phyloP scores from a whole-genome alignment of 768 basidiomycete genomes.

The Leucogyrophana mollusca region DNA sequence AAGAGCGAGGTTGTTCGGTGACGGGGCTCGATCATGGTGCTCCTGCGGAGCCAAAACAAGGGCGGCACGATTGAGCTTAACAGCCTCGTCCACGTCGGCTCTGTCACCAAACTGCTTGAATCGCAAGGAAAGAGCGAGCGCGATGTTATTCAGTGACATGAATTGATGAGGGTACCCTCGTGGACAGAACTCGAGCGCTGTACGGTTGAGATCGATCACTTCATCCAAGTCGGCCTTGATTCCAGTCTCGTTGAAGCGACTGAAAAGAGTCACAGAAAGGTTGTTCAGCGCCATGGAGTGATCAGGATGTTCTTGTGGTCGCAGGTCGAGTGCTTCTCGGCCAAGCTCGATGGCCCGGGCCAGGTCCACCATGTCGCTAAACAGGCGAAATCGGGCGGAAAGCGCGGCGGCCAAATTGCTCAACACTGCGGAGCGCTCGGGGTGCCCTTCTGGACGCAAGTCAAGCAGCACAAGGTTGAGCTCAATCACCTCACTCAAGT shows the following conservation, averaged over 20 bases:
- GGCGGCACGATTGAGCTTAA: too few species aligned
- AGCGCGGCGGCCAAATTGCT: constrained; percentile 18
- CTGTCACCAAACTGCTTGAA: neutral
- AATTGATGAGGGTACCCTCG: constrained; percentile 10
- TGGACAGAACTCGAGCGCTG: constrained; percentile 14
- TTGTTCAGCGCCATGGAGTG: constrained; percentile 6
- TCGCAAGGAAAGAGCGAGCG: constrained; percentile 6
- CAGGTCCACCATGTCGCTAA: constrained; percentile 10
- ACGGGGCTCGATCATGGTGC: too few species aligned
- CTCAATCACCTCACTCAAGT: constrained; percentile 25
- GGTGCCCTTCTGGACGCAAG: constrained; percentile 19
- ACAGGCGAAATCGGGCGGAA: constrained; percentile 18
- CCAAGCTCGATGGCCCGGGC: neutral
- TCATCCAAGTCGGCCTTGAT: constrained; percentile 13
- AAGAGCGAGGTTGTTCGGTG: too few species aligned
- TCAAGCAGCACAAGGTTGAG: constrained; percentile 13
- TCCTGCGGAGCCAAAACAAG: too few species aligned
- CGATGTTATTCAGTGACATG: constrained; percentile 19
- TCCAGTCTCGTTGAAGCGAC: constrained; percentile 18
- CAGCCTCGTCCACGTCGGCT: too few species aligned
- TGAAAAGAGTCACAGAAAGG: constrained; percentile 15
- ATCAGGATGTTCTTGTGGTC: constrained; percentile 9
- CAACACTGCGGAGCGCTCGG: constrained; percentile 11
- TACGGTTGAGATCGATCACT: constrained; percentile 12
- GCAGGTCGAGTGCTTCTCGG: constrained; percentile 5